Evolutionary conservation across 805 yeast genomes (phyloP).

Genomic region (Saccharomycopsis capsularis): DNA sequence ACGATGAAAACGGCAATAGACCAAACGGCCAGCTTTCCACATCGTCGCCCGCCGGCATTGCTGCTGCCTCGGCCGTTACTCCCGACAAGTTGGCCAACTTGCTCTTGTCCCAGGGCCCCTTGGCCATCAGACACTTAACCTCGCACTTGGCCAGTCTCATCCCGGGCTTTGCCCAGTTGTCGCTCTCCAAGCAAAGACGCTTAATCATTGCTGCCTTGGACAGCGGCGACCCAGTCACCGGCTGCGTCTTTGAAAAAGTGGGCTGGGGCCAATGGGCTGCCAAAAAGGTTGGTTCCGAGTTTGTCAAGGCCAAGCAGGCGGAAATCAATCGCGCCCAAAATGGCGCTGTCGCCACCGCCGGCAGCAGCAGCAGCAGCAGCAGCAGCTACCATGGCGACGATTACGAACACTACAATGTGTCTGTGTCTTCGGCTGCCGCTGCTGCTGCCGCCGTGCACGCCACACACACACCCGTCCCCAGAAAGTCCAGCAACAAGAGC

Average conservation of each 20-base stretch:
- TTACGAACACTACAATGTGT: not conserved
- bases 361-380: not conserved
- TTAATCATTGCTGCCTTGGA: constrained; percentile 86
- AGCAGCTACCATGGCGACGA: not conserved
- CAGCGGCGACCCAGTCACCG: constrained; percentile 46
- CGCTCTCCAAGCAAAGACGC: constrained; percentile 83
- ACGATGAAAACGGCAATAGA: constrained; percentile 13
- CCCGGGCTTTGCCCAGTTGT: constrained; percentile 69
- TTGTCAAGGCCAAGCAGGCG: constrained; percentile 25
- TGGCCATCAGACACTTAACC: constrained; percentile 86
- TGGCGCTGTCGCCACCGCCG: not conserved
- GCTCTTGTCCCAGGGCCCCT: constrained; percentile 69
- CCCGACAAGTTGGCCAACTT: constrained; percentile 68
- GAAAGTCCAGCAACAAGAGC: not conserved
- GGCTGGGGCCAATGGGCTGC: constrained; percentile 99
- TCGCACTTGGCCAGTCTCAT: constrained; percentile 68
- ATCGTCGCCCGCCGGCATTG: constrained; percentile 80
- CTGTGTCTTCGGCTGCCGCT: constrained; percentile 25
- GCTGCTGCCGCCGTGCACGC: constrained; percentile 24
- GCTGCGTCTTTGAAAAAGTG: constrained; percentile 77
- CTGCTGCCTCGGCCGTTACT: constrained; percentile 80
- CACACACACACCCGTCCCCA: constrained; percentile 1
- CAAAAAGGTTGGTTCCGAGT: constrained; percentile 36
- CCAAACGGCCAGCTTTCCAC: constrained; percentile 44
- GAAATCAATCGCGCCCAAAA: constrained; percentile 12